Evolutionary conservation across 306 rosid species (phyloP).

Genomic region (Malus fusca): DNA sequence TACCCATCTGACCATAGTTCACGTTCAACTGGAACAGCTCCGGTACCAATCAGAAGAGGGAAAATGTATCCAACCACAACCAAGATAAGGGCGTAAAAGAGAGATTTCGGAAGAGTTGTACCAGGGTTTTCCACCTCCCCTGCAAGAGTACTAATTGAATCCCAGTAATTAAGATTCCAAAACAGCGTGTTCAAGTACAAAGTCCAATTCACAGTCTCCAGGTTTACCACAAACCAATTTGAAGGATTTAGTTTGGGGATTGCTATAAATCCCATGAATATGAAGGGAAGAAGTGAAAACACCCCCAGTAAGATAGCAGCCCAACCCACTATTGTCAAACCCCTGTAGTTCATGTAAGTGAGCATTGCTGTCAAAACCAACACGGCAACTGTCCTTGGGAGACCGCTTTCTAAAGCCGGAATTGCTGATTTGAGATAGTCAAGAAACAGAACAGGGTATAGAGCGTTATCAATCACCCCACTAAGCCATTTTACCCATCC

Average conservation of each 20-base stretch:
- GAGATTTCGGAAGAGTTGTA: conserved; percentile 53
- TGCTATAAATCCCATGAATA: conserved; percentile 52
- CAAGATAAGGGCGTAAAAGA: conserved; percentile 43
- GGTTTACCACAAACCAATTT: conserved; percentile 43
- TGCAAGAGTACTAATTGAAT: conserved; percentile 54
- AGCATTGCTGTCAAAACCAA: conserved; percentile 32
- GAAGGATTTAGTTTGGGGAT: conserved; percentile 43
- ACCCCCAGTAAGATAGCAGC: conserved; percentile 45
- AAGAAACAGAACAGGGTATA: conserved; percentile 50
- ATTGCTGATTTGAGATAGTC: conserved; percentile 54
- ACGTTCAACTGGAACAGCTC: conserved; percentile 39
- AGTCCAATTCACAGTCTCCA: conserved; percentile 43
- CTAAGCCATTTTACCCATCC: conserved; percentile 77
- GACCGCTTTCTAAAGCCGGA: conserved; percentile 41
- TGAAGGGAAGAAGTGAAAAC: conserved; percentile 56
- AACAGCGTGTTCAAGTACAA: conserved; percentile 58
- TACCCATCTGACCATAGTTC: conserved; percentile 55
- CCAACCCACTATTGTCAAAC: conserved; percentile 62
- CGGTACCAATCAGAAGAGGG: conserved; percentile 54
- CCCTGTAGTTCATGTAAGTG: conserved; percentile 62
- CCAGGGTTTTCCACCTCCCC: conserved; percentile 60
- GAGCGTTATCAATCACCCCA: conserved; percentile 68
- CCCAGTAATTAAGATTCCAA: conserved; percentile 78
- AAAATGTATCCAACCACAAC: conserved; percentile 50
- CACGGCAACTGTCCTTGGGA: conserved; percentile 38